Percentiles rank a stretch among this genome's conserved stretches.
Evolutionary conservation across 805 yeast genomes (phyloP).

Genomic region (Torulaspora microellipsoides): DNA sequence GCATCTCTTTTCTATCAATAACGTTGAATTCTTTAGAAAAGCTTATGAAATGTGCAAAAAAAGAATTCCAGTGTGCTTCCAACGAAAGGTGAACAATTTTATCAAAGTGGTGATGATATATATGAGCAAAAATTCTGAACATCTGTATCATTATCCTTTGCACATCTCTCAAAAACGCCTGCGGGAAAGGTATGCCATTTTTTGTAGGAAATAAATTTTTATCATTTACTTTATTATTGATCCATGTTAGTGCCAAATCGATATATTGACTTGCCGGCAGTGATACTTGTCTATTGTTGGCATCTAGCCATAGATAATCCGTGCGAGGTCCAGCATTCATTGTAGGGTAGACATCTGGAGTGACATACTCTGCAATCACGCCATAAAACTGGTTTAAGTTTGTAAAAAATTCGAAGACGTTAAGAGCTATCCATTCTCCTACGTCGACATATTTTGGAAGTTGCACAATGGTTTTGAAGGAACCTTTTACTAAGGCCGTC

Average conservation of each 20-base stretch:
- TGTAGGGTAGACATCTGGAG: slow-evolving; percentile 83
- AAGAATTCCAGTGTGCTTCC: slow-evolving; percentile 98
- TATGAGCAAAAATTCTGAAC: slow-evolving; percentile 93
- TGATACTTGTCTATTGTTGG: slow-evolving; percentile 71
- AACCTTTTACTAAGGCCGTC: slow-evolving; percentile 92
- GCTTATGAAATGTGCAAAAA: slow-evolving; percentile 89
- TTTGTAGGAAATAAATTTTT: slow-evolving; percentile 89
- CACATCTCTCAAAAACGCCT: slow-evolving; percentile 73
- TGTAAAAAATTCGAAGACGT: slow-evolving; percentile 82
- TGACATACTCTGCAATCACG: slow-evolving; percentile 83
- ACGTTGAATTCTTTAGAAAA: slow-evolving; percentile 80
- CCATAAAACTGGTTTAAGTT: slow-evolving; percentile 86
- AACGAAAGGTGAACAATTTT: slow-evolving; percentile 84
- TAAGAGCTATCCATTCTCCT: slow-evolving; percentile 94
- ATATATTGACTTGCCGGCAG: slow-evolving; percentile 92
- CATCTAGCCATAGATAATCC: slow-evolving; percentile 87
- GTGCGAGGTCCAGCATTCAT: slow-evolving; percentile 96
- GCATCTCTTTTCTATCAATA: slow-evolving; percentile 73
- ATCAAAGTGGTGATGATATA: slow-evolving; percentile 92
- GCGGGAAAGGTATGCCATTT: slow-evolving; percentile 83
- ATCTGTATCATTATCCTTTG: slow-evolving; percentile 86
- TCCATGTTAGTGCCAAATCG: slow-evolving; percentile 88
- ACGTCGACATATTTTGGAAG: slow-evolving; percentile 91
- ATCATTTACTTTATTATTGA: slow-evolving; percentile 80
- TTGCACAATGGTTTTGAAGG: slow-evolving; percentile 92